Percentiles rank a stretch among this genome's conserved stretches.
Evolutionary conservation across 768 basidiomycete species (phyloP).

Genomic region (Lentinula detonsa): DNA sequence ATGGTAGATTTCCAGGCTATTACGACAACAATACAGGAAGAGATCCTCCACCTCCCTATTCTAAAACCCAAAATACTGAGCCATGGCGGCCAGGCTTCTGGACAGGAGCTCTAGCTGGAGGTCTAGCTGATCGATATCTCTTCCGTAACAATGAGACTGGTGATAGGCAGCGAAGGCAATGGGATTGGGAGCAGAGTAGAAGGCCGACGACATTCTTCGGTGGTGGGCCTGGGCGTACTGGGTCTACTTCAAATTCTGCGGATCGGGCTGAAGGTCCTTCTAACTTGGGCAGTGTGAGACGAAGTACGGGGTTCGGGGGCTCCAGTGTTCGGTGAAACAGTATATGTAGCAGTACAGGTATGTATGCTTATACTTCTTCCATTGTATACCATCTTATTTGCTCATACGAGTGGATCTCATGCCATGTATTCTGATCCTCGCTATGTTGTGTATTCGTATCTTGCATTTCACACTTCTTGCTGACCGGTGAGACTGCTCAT

Average conservation of each 20-base stretch:
- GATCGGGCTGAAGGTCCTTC: conserved; percentile 70
- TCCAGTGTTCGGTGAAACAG: conserved; percentile 56
- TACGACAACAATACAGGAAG: conserved; percentile 26
- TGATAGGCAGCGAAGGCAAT: conserved; percentile 18
- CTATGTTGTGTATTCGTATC: too few relatives aligned
- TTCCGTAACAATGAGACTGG: conserved; percentile 26
- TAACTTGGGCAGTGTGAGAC: conserved; percentile 63
- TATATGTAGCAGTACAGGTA: background rate
- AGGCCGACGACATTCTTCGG: conserved; percentile 18
- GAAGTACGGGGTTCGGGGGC: conserved; percentile 77
- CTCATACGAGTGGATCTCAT: background rate
- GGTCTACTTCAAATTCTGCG: conserved; percentile 20
- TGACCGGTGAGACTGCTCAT: too few relatives aligned
- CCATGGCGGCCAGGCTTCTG: conserved; percentile 66
- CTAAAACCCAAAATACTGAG: conserved; percentile 25
- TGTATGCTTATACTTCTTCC: background rate
- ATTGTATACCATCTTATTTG: background rate
- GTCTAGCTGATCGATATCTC: conserved; percentile 55
- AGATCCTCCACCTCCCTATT: conserved; percentile 53
- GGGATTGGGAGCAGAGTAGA: conserved; percentile 54
- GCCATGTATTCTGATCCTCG: too few relatives aligned
- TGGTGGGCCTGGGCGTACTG: conserved; percentile 21
- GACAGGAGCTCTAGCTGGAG: conserved; percentile 76
- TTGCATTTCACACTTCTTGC: too few relatives aligned
- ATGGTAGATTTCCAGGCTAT: conserved; percentile 49